A percentile compares a stretch with the other conserved stretches of the same genome.
Conservation (phyloP, 2,329 filamentous ascomycete genomes). For the Sarocladium brachiariae region DNA sequence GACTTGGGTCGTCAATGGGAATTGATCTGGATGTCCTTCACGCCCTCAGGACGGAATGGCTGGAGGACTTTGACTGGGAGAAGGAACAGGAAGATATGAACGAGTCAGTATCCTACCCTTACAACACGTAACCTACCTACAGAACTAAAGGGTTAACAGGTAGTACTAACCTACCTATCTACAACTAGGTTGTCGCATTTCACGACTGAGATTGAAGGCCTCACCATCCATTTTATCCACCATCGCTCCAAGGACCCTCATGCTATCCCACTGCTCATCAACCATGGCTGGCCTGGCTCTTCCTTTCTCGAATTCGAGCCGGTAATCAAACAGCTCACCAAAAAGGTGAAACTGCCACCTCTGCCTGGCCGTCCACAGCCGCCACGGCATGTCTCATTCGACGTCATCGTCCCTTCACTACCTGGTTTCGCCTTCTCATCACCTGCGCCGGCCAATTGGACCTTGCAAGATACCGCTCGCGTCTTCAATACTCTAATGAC, state of each 20-base stretch:
- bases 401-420: slow-evolving; percentile 38
- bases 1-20: not conserved
- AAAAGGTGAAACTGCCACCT: slow-evolving; percentile 13
- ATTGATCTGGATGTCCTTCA: slow-evolving; percentile 11
- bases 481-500: slow-evolving; percentile 31
- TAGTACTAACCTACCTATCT: not conserved
- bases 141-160: no score
- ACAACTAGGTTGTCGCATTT: slow-evolving; percentile 12
- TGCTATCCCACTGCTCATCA: slow-evolving; percentile 33
- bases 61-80: slow-evolving; percentile 15
- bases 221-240: slow-evolving; percentile 13
- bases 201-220: slow-evolving; percentile 15
- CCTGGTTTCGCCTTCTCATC: slow-evolving; percentile 38
- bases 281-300: slow-evolving; percentile 38
- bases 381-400: slow-evolving; percentile 38
- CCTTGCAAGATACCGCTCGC: slow-evolving; percentile 27
- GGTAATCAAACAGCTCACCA: slow-evolving; percentile 26
- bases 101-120: slow-evolving; percentile 10
- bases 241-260: slow-evolving; percentile 10
- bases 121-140: no score
- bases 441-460: slow-evolving; percentile 25
- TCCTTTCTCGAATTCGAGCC: slow-evolving; percentile 30
- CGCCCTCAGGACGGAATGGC: slow-evolving; percentile 13
- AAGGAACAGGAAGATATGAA: slow-evolving; percentile 15
- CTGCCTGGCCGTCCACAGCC: no score